Base-by-base conservation (phyloP, 148 eudicot species). In the Suaeda aralocaspica region DNA sequence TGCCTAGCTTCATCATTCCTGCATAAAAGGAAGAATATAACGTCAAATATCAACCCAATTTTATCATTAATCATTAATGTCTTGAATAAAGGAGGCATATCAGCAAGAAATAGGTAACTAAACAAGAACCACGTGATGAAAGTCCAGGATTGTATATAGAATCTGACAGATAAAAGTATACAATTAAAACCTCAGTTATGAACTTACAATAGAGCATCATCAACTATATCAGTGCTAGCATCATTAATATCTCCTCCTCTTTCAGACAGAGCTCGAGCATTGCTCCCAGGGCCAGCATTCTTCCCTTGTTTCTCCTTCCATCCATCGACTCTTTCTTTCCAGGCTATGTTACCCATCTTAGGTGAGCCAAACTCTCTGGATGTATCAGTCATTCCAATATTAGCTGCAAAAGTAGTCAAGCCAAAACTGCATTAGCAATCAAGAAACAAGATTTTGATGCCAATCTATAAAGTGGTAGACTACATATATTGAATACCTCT, bases 1-100 rank as follows among this genome's bases (percentile, higher is more conserved):
- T 92, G 97, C 1, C 97, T 85, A 45, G 95, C 86, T 76, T 92
- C 97, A 78, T 92, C 97, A 80, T 87, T 92, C 82, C 97, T 92
- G 85, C 83, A 82, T 62, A 33, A 30, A 49, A 59, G 25, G 16
- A 51, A 33, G 36, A 58, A 0, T 56, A 30, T 51, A 42, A 31
- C 53, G 67, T n/a, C 26, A 49, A 49, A 16, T 2, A 0, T 14
- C 16, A 45, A 45, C 49, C 49, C 22, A 18, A 4, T 3, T 2
- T 48, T 53, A 21, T 55, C 22, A 19, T 55, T 13, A 5, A 24
- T 53, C 58, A 22, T 16, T 7, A 5, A 5, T 50, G 21, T 18
- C 55, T 53, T 52, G 5, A 21, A 45, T 45, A 14, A 4, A 22
- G 29, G 58, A 53, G 55, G 55, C 24, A 44, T 25, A 21, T 30